Conservation (phyloP, 163 green algal species). For the Picocystis sp. region DNA sequence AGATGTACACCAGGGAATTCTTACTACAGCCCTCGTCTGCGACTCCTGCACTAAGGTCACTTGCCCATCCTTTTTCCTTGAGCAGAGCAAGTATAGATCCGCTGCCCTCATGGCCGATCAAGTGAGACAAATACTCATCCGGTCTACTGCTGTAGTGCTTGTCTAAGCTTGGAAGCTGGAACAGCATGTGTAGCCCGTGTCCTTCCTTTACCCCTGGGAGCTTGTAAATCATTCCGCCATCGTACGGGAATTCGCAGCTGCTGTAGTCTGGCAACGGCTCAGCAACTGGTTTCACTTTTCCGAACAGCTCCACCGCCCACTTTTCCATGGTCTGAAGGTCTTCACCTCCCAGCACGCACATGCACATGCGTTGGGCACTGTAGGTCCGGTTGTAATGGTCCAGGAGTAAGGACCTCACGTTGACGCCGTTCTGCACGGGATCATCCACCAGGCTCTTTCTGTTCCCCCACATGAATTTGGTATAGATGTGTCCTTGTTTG, state of each 20-base stretch:
- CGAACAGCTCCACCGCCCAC: conserved; percentile 34
- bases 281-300: conserved; percentile 19
- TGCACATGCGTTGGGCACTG: conserved; percentile 61
- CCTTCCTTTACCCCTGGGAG: conserved; percentile 57
- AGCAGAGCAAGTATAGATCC: conserved; percentile 64
- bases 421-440: conserved; percentile 33
- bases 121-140: conserved; percentile 75
- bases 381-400: conserved; percentile 63
- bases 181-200: conserved; percentile 39
- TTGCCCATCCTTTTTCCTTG: conserved; percentile 69
- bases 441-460: conserved; percentile 44
- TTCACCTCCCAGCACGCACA: conserved; percentile 76
- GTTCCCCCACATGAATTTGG: conserved; percentile 77
- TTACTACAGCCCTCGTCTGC: conserved; percentile 49
- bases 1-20: conserved; percentile 49
- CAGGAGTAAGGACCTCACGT: conserved; percentile 43
- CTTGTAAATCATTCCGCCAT: conserved; percentile 20
- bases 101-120: conserved; percentile 77
- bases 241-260: conserved; percentile 6
- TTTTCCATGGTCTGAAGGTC: conserved; percentile 50
- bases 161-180: conserved; percentile 7
- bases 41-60: conserved; percentile 61
- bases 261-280: conserved; percentile 14
- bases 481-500: conserved; percentile 46
- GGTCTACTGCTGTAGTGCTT: conserved; percentile 39